Evolutionary conservation across 805 yeast species (phyloP).

Genomic region (Candida railenensis): DNA sequence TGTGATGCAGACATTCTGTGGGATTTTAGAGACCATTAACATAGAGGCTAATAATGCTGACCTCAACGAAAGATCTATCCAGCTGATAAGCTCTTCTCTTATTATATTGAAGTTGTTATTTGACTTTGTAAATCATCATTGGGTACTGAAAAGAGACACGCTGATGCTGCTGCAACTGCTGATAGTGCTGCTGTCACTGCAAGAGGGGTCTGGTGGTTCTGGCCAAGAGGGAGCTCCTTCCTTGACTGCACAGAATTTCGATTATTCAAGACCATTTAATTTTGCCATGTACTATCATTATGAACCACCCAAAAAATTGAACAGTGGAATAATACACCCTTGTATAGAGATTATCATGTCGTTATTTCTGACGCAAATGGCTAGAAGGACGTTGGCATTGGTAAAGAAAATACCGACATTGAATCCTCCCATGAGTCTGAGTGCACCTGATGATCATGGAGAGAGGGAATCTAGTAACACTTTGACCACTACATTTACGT

Average conservation of each 20-base stretch:
- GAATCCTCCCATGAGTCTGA: background rate
- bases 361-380: conserved; percentile 29
- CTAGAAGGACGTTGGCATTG: conserved; percentile 25
- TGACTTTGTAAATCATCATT: conserved; percentile 24
- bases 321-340: conserved; percentile 14
- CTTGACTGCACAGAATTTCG: conserved; percentile 6
- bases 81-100: conserved; percentile 29
- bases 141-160: conserved; percentile 18
- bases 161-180: conserved; percentile 1
- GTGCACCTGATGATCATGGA: background rate
- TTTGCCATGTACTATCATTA: conserved; percentile 28
- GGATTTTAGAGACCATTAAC: conserved; percentile 22
- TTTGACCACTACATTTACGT: background rate
- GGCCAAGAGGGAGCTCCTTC: conserved; percentile 9
- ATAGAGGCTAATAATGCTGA: conserved; percentile 19
- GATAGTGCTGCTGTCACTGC: conserved; percentile 1
- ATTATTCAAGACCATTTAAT: conserved; percentile 11
- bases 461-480: background rate
- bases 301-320: conserved; percentile 27
- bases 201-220: conserved; percentile 3
- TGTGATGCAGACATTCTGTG: conserved; percentile 21
- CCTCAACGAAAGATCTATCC: conserved; percentile 28
- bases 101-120: conserved; percentile 31
- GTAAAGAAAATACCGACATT: conserved; percentile 14
- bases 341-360: conserved; percentile 29